Base-by-base conservation (phyloP, 805 yeast species). In the Yamadazyma phyllophila region DNA sequence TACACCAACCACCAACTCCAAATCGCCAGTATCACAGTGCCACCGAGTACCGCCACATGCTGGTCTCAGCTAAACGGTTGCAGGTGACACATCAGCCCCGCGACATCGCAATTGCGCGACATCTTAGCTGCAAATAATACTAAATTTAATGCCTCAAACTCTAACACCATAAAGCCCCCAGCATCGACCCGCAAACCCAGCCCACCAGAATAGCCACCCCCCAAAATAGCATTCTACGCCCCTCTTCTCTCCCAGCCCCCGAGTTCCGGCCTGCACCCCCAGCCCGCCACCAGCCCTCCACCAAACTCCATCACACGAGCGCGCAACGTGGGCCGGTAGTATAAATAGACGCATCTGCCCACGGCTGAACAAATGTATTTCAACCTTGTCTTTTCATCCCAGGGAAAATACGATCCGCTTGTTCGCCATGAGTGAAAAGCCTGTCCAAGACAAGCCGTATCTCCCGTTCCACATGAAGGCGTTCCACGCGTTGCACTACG, bases 401-500 rank as follows among this genome's bases (percentile, higher is more conserved):
- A n/a, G n/a, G n/a, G n/a, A n/a, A n/a, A n/a, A n/a, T n/a, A n/a
- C n/a, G n/a, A n/a, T n/a, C n/a, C n/a, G n/a, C n/a, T n/a, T n/a
- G n/a, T n/a, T n/a, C n/a, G n/a, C n/a, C n/a, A n/a, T n/a, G n/a
- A n/a, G n/a, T n/a, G n/a, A n/a, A n/a, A n/a, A n/a, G n/a, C n/a
- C n/a, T n/a, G n/a, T n/a, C n/a, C n/a, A n/a, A 20, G 24, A 20
- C 24, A 29, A 29, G 7, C 31, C 31, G 2, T 37, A 37, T 13
- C 32, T 32, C 4, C 44, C 44, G 3, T 8, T 26, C n/a, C 44
- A 41, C 37, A 41, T 41, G 38, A 36, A 39, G 17, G 41, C 33
- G 7, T 44, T 44, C 36, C 20, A 40, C 12, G 20, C 14, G 14
- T 11, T 44, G 4, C 8, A 29, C 10, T n/a, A 16, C 7, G 13